Conservation (phyloP, 2,329 filamentous ascomycete species). For the Fusarium secorum region DNA sequence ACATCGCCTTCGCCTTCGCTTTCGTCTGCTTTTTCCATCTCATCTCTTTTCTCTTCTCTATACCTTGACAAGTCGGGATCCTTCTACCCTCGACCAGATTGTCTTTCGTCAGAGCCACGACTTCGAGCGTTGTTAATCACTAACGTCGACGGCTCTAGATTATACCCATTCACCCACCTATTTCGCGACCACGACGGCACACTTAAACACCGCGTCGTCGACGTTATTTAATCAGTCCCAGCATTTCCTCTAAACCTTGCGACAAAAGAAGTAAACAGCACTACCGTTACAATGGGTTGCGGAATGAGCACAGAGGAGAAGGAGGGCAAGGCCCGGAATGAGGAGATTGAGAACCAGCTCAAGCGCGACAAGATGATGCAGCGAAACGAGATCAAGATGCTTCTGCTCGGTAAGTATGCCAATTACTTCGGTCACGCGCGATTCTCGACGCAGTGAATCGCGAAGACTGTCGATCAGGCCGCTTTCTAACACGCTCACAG, state of each 20-base stretch:
- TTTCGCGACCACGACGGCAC: conserved; percentile 29
- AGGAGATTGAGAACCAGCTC: conserved; percentile 99
- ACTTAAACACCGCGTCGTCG: conserved; percentile 32
- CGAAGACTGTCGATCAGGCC: not conserved
- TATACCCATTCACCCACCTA: not conserved
- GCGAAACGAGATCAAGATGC: conserved; percentile 99
- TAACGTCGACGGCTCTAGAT: conserved; percentile 29
- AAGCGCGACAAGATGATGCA: conserved; percentile 99
- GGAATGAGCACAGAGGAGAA: conserved; percentile 99
- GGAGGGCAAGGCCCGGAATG: conserved; percentile 99
- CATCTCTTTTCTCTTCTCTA: conserved; percentile 36
- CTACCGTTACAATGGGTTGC: conserved; percentile 87
- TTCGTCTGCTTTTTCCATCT: conserved; percentile 28
- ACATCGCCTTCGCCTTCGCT: conserved; percentile 36
- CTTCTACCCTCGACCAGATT: conserved; percentile 15
- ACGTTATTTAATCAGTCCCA: conserved; percentile 15
- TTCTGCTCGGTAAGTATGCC: conserved; percentile 79
- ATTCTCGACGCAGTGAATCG: not conserved
- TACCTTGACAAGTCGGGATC: conserved; percentile 31
- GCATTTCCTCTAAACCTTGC: conserved; percentile 16
- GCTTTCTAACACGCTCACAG: conserved; percentile 56
- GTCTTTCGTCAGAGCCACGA: conserved; percentile 33
- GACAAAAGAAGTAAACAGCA: conserved; percentile 34
- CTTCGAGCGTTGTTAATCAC: conserved; percentile 30
- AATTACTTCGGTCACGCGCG: not conserved